Evolutionary conservation across 208 protist species (phyloP), one percentile per base, ranked within the genome.

Genomic region (Trypanosoma mega): DNA sequence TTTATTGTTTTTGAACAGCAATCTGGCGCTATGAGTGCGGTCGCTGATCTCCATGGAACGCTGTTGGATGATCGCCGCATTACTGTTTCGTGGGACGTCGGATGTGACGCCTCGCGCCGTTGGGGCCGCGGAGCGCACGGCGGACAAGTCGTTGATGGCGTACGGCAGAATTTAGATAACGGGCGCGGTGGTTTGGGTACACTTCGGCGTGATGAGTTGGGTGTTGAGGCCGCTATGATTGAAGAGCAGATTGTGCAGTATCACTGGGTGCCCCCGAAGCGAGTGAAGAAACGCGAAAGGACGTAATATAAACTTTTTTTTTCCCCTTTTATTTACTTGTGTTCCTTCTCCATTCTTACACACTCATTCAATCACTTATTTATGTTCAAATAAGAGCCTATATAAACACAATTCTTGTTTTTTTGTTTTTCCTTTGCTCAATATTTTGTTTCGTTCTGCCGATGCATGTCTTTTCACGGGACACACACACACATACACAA

Each of bases 1-100:
- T 99, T 99, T 81, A 85, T 99, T 29, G 98, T 99, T 47, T 99
- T 81, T 59, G 97, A 98, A 76, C 72, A 76, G 11, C 74, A 89
- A 48, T 63, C 74, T 30, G 94, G 96, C 63, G 97, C 98, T 1
- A 87, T 87, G 63, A 71, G 90, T 37, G 96, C 94, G 46, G 87
- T 98, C 53, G 78, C 81, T 50, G 95, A 85, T 47, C 68, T 96
- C 47, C 43, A 90, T 58, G 76, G 76, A 18, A 79, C 78, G 11
- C 67, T 92, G 18, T 68, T 97, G 2, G 86, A 94, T 65, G 88
- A 95, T 57, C 78, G 88, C n/a, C 51, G 77, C 9, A 72, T 97
- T 2, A 76, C 78, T 2, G 88, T 97, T 2, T 73, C 83, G 31
- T 95, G 88, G 89, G 91, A 97, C 59, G 82, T 92, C 16, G 91